Evolutionary conservation across 2,329 filamentous ascomycete species (phyloP).

Genomic region (Plectosphaerella cucumerina): DNA sequence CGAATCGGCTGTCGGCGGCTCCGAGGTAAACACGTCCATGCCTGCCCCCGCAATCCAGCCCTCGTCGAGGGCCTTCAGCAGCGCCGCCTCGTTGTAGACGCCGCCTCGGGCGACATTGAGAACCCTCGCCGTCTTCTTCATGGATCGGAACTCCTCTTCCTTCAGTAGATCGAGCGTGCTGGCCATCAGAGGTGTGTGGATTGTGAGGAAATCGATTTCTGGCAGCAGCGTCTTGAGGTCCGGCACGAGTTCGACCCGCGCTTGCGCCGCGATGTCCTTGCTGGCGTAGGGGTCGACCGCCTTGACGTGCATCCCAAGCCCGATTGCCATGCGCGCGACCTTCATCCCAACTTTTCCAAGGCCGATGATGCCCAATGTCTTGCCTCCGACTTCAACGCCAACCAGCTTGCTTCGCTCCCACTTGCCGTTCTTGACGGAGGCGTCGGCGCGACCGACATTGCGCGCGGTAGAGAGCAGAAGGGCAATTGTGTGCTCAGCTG

Average conservation of each 20-base stretch:
- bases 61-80: conserved; percentile 65
- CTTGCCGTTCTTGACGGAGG: conserved; percentile 64
- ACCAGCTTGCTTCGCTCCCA: conserved; percentile 75
- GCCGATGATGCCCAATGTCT: conserved; percentile 72
- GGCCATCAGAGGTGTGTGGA: conserved; percentile 76
- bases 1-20: conserved; percentile 56
- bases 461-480: conserved; percentile 70
- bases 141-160: conserved; percentile 59
- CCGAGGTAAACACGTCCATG: conserved; percentile 74
- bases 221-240: conserved; percentile 59
- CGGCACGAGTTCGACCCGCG: conserved; percentile 59
- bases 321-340: conserved; percentile 74
- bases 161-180: conserved; percentile 72
- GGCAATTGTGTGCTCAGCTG: conserved; percentile 73
- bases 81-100: conserved; percentile 72
- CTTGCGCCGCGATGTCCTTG: conserved; percentile 63
- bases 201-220: conserved; percentile 70
- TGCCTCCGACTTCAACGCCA: conserved; percentile 73
- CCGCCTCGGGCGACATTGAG: conserved; percentile 78
- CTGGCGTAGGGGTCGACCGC: conserved; percentile 78
- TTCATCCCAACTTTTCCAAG: conserved; percentile 80
- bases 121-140: conserved; percentile 71
- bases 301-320: conserved; percentile 70
- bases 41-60: conserved; percentile 73
- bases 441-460: conserved; percentile 66